phyloP scores from a whole-genome alignment of 495 filamentous ascomycete genomes.

The Penicillium odoratum region DNA sequence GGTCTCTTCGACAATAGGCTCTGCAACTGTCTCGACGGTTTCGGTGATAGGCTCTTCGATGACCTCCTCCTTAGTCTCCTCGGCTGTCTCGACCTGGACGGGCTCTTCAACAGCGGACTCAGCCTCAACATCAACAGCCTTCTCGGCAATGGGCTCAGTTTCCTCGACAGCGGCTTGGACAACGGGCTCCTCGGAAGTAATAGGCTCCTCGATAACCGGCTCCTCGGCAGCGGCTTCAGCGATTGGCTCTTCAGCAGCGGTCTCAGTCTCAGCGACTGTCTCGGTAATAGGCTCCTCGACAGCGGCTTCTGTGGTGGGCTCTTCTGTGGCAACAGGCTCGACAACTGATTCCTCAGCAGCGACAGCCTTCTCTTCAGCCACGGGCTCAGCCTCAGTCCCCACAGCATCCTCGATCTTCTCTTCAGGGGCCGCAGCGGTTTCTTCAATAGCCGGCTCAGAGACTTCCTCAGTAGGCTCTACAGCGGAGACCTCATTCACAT shows the following conservation, averaged over 20 bases:
- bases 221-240: neutral
- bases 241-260: neutral
- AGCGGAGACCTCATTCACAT: neutral
- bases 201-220: constrained; percentile 11
- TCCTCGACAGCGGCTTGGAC: constrained; percentile 14
- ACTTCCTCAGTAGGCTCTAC: constrained; percentile 20
- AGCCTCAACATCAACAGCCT: constrained; percentile 3
- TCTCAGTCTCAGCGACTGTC: no score
- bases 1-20: constrained; percentile 7
- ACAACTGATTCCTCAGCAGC: constrained; percentile 7
- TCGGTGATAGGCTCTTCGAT: neutral
- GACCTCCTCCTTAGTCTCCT: constrained; percentile 11
- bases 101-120: constrained; percentile 8
- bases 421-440: constrained; percentile 6
- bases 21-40: neutral
- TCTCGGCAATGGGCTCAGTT: constrained; percentile 5
- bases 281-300: constrained; percentile 8
- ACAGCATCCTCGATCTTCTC: constrained; percentile 8
- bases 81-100: neutral
- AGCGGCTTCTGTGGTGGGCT: neutral
- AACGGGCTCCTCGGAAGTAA: constrained; percentile 6
- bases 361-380: constrained; percentile 10
- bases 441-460: constrained; percentile 13
- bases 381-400: constrained; percentile 11
- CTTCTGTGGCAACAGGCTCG: constrained; percentile 1